Percentiles rank a stretch among this genome's conserved stretches.
phyloP scores from a whole-genome alignment of 371 early-diverging fungal genomes.

The Dichotomocladium elegans region DNA sequence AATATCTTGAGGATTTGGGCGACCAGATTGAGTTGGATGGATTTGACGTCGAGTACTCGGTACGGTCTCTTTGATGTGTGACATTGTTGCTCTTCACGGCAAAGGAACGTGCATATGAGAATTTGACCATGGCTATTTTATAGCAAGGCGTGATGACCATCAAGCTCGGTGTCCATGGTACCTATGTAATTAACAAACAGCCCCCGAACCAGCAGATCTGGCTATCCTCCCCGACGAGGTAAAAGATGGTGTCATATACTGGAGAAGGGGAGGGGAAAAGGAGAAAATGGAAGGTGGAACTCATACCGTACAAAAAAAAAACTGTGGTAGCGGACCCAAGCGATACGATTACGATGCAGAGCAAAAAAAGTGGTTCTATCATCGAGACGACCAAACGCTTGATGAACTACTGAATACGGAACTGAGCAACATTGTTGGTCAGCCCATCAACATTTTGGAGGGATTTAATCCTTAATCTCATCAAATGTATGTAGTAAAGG shows the following conservation, averaged over 20 bases:
- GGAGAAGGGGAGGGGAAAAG: constrained; percentile 12
- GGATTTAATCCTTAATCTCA: background rate
- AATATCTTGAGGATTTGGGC: constrained; percentile 75
- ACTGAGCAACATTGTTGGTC: constrained; percentile 43
- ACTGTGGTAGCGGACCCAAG: constrained; percentile 76
- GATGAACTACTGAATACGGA: constrained; percentile 68
- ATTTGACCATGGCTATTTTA: background rate
- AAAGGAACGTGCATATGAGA: too few relatives aligned
- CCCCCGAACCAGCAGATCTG: constrained; percentile 98
- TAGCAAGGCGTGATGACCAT: constrained; percentile 88
- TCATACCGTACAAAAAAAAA: background rate
- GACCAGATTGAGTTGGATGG: constrained; percentile 69
- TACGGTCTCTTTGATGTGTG: too few relatives aligned
- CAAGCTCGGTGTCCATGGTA: constrained; percentile 79
- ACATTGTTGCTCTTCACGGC: too few relatives aligned
- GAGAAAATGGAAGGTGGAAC: background rate
- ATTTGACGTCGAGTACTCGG: constrained; percentile 84
- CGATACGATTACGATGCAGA: constrained; percentile 75
- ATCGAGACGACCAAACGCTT: constrained; percentile 62
- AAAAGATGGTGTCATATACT: constrained; percentile 5
- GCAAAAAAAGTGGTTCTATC: constrained; percentile 71
- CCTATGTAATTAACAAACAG: constrained; percentile 98
- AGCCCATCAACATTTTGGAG: constrained; percentile 32
- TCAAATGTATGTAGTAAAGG: background rate
- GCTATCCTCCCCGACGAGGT: constrained; percentile 93